phyloP scores from a whole-genome alignment of 306 rosid genomes.

The Delonix regia region DNA sequence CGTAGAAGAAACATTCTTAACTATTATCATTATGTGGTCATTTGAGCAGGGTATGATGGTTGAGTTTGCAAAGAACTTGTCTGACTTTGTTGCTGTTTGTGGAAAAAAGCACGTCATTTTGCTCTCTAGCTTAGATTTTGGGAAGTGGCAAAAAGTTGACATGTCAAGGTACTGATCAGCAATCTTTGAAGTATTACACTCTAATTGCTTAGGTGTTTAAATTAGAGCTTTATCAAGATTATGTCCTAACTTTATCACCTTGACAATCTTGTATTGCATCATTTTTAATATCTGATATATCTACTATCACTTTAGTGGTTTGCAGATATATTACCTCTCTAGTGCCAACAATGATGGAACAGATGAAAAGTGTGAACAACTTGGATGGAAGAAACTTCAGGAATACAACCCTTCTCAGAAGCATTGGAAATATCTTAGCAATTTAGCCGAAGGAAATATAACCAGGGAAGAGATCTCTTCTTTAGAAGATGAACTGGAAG shows the following conservation, averaged over 20 bases:
- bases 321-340: constrained; percentile 84
- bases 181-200: not conserved
- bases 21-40: constrained; percentile 26
- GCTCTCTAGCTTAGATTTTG: constrained; percentile 92
- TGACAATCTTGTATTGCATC: constrained; percentile 3
- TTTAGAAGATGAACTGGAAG: constrained; percentile 71
- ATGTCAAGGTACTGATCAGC: constrained; percentile 64
- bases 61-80: constrained; percentile 75
- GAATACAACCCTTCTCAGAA: constrained; percentile 74
- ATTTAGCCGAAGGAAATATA: constrained; percentile 69
- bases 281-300: constrained; percentile 37
- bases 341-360: constrained; percentile 69
- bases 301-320: constrained; percentile 57
- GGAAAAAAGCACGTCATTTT: constrained; percentile 78
- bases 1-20: constrained; percentile 20
- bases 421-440: constrained; percentile 70
- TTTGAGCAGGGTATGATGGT: constrained; percentile 73
- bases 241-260: constrained; percentile 15
- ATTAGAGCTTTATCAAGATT: constrained; percentile 19
- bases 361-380: constrained; percentile 71
- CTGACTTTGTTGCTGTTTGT: constrained; percentile 64
- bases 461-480: constrained; percentile 51
- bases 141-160: constrained; percentile 86
- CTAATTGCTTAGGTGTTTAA: not conserved
- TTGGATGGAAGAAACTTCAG: constrained; percentile 84